A percentile compares a stretch with the other conserved stretches of the same genome.
Evolutionary conservation across 2,329 filamentous ascomycete species (phyloP).

Genomic region (Trichophyton mentagrophytes): DNA sequence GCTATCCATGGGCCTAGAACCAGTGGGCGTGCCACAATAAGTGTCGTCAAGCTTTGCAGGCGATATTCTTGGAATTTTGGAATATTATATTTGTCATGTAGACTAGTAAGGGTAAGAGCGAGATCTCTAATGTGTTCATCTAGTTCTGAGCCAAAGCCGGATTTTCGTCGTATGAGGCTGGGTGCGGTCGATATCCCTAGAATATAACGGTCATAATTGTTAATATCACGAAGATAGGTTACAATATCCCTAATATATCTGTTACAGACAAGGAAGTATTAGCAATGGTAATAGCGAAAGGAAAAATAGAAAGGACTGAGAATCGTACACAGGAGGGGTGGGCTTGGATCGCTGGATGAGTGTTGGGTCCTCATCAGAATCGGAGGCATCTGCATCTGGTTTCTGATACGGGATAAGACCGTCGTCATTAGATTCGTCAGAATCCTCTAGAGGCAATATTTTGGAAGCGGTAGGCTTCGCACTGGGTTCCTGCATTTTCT

Average conservation of each 20-base stretch:
- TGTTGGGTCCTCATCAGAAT: slow-evolving; percentile 87
- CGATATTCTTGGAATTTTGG: slow-evolving; percentile 63
- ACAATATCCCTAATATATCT: slow-evolving; percentile 77
- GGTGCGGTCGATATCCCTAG: slow-evolving; percentile 67
- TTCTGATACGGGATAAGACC: slow-evolving; percentile 70
- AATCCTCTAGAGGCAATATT: slow-evolving; percentile 46
- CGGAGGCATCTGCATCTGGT: slow-evolving; percentile 74
- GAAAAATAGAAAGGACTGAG: slow-evolving; percentile 8
- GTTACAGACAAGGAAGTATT: slow-evolving; percentile 4
- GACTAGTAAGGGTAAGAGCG: slow-evolving; percentile 58
- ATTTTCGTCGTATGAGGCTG: slow-evolving; percentile 72
- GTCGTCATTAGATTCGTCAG: slow-evolving; percentile 46
- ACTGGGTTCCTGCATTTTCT: slow-evolving; percentile 6
- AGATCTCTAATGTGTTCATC: slow-evolving; percentile 72
- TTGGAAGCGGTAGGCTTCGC: slow-evolving; percentile 20
- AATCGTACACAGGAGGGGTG: slow-evolving; percentile 57
- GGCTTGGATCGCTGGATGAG: slow-evolving; percentile 72
- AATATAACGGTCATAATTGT: slow-evolving; percentile 73
- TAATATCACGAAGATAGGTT: slow-evolving; percentile 61
- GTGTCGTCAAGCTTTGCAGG: slow-evolving; percentile 67
- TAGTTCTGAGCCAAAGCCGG: slow-evolving; percentile 77
- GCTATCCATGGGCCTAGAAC: slow-evolving; percentile 75
- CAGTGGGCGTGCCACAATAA: slow-evolving; percentile 62
- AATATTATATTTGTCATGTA: slow-evolving; percentile 77
- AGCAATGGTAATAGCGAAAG: slow-evolving; percentile 6